Percentiles rank a stretch among this genome's conserved stretches.
Conservation (phyloP, 345 rosid species). For the Toxicodendron radicans region DNA sequence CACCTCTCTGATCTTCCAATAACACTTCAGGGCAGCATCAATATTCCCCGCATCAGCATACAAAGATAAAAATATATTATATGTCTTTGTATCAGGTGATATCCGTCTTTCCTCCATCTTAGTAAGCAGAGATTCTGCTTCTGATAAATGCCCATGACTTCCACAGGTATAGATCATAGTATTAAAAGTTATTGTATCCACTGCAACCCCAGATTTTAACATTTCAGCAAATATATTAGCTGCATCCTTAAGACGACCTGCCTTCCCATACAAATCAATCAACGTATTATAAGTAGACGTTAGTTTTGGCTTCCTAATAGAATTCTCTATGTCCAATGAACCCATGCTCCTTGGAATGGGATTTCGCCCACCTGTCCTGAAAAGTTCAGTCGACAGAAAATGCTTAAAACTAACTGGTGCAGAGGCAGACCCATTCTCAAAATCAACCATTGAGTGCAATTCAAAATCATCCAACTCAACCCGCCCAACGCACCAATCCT, state of each 20-base stretch:
- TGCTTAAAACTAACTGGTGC: slow-evolving; percentile 68
- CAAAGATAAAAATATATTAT: slow-evolving; percentile 67
- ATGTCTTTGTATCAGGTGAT: slow-evolving; percentile 77
- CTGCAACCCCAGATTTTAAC: slow-evolving; percentile 69
- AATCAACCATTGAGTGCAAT: slow-evolving; percentile 52
- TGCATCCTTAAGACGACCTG: slow-evolving; percentile 80
- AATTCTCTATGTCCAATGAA: slow-evolving; percentile 29
- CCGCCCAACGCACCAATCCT: slow-evolving; percentile 69
- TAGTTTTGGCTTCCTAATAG: slow-evolving; percentile 55
- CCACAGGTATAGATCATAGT: slow-evolving; percentile 91
- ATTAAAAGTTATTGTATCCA: slow-evolving; percentile 80
- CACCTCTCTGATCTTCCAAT: slow-evolving; percentile 61
- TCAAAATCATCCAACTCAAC: slow-evolving; percentile 66
- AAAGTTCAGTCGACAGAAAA: slow-evolving; percentile 76
- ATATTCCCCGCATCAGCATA: slow-evolving; percentile 73
- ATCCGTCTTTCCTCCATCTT: slow-evolving; percentile 77
- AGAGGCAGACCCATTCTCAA: slow-evolving; percentile 34
- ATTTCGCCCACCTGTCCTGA: slow-evolving; percentile 64
- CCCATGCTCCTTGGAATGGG: slow-evolving; percentile 36
- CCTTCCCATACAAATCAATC: slow-evolving; percentile 93
- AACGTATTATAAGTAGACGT: slow-evolving; percentile 76
- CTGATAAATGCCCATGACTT: slow-evolving; percentile 63
- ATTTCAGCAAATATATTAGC: slow-evolving; percentile 75
- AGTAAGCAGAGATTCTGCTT: slow-evolving; percentile 72
- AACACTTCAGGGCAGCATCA: slow-evolving; percentile 62